Conservation (phyloP, 2,329 filamentous ascomycete species). For the Hypoxylon sp. region DNA sequence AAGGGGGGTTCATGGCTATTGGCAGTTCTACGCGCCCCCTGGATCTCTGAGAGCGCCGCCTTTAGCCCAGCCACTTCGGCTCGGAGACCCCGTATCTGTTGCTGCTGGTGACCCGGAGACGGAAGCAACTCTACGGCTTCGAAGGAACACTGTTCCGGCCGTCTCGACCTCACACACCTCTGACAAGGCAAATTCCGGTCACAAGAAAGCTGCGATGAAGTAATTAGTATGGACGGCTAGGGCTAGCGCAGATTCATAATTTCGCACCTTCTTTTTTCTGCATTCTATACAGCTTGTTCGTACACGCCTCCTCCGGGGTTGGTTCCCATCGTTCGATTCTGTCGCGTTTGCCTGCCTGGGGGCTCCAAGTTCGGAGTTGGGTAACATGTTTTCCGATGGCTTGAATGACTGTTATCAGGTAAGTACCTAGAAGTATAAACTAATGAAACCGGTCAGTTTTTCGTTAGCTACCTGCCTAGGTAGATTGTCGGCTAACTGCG, state of each 20-base stretch:
- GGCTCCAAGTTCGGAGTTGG: slow-evolving; percentile 3
- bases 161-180: slow-evolving; percentile 40
- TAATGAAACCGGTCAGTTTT: background rate
- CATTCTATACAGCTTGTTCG: slow-evolving; percentile 42
- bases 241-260: background rate
- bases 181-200: slow-evolving; percentile 41
- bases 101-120: slow-evolving; percentile 17
- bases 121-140: slow-evolving; percentile 18
- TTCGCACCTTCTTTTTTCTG: slow-evolving; percentile 42
- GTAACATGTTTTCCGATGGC: background rate
- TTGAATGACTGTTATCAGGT: background rate
- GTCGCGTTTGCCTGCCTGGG: slow-evolving; percentile 5
- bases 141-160: slow-evolving; percentile 35
- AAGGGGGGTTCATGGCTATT: background rate
- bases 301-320: slow-evolving; percentile 32
- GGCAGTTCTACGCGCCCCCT: background rate
- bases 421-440: background rate
- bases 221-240: background rate
- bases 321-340: slow-evolving; percentile 1
- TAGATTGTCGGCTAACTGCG: no score
- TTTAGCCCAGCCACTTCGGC: slow-evolving; percentile 31
- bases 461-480: background rate
- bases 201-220: slow-evolving; percentile 34
- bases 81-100: slow-evolving; percentile 31
- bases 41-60: slow-evolving; percentile 18